A percentile compares a stretch with the other conserved stretches of the same genome.
These are phyloP conservation scores for Dictyostelium citrinum DNA, from an alignment of 78 protist genomes.

Conservation along the genomic window DNA sequence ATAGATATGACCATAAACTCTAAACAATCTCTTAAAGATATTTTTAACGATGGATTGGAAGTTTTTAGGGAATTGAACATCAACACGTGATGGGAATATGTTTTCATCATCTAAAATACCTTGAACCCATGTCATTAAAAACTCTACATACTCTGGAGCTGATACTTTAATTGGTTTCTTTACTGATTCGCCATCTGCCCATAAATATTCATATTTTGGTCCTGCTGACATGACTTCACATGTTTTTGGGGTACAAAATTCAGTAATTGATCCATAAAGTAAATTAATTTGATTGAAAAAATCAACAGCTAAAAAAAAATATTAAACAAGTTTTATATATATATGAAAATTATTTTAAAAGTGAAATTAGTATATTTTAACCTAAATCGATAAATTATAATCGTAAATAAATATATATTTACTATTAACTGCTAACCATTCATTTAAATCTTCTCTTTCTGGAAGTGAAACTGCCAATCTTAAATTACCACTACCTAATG, in stretches of 20 bases:
- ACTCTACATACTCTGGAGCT: constrained; percentile 98
- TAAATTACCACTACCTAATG: constrained; percentile 80
- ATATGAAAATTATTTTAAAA: too few species aligned
- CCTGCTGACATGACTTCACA: constrained; percentile 98
- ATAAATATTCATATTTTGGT: constrained; percentile 92
- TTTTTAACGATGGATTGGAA: constrained; percentile 84
- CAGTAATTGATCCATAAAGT: constrained; percentile 96
- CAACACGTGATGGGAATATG: constrained; percentile 93
- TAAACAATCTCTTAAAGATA: constrained; percentile 91
- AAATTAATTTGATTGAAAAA: constrained; percentile 98
- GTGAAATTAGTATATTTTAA: too few species aligned
- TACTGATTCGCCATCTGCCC: constrained; percentile 95
- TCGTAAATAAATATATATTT: too few species aligned
- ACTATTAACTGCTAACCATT: constrained; percentile 90
- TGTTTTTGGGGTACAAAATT: constrained; percentile 95
- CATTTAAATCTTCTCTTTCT: constrained; percentile 86
- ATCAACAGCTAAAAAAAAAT: constrained; percentile 90
- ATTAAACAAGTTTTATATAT: too few species aligned
- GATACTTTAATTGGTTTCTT: constrained; percentile 93
- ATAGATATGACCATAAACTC: constrained; percentile 99
- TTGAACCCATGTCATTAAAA: constrained; percentile 98
- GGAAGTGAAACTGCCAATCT: constrained; percentile 83
- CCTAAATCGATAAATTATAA: too few species aligned
- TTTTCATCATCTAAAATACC: constrained; percentile 92
- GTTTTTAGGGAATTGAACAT: constrained; percentile 93